These are phyloP conservation scores for Acacia crassicarpa DNA, from an alignment of 306 rosid genomes.

Conservation along the genomic window DNA sequence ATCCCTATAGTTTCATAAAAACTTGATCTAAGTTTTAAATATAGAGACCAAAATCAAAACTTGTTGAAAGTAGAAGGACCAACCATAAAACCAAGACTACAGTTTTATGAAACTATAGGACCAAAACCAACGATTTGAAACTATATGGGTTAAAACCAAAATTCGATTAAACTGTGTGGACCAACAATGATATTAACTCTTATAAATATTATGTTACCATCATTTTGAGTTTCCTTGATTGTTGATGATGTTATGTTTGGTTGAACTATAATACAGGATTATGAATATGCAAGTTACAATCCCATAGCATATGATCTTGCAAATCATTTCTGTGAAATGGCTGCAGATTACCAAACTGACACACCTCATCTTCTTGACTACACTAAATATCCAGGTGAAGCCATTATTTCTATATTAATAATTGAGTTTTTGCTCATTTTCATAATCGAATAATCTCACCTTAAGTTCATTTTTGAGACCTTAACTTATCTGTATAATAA, in stretches of 20 bases:
- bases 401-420: not conserved
- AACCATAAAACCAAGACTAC: no score
- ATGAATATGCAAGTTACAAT: constrained; percentile 62
- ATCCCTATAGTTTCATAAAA: no score
- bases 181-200: no score
- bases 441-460: not conserved
- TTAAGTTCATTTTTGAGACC: not conserved
- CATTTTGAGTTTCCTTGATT: not conserved
- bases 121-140: no score
- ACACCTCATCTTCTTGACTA: constrained; percentile 64
- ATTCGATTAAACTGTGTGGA: no score
- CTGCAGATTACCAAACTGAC: constrained; percentile 63
- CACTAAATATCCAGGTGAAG: constrained; percentile 46
- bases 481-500: constrained; percentile 1
- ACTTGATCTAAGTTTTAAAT: no score
- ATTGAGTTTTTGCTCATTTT: not conserved
- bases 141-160: no score
- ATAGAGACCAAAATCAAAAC: no score
- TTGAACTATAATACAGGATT: constrained; percentile 4
- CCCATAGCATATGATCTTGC: constrained; percentile 66
- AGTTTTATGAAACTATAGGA: no score
- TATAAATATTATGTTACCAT: not conserved
- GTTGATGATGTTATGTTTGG: not conserved
- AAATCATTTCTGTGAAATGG: constrained; percentile 78
- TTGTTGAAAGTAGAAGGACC: no score